Conservation (phyloP, 2,329 filamentous ascomycete species). For the Paracamarosporium sp. region DNA sequence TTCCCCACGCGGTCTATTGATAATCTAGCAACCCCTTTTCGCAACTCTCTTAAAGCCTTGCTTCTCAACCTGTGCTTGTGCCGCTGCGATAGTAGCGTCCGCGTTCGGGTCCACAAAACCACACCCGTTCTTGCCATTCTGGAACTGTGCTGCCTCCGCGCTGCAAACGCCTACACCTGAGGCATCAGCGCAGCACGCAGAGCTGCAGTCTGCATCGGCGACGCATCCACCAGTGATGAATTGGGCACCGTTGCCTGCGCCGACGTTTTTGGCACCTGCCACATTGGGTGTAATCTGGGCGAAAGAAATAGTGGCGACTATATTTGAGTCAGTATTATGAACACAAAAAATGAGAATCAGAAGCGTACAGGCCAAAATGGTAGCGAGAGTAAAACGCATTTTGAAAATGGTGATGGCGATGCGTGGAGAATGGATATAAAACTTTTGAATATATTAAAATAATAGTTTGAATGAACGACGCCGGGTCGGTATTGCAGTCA, state of each 20-base stretch:
- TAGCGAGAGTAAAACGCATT: slow-evolving; percentile 27
- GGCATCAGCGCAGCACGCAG: slow-evolving; percentile 32
- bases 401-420: slow-evolving; percentile 9
- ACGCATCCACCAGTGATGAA: slow-evolving; percentile 43
- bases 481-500: slow-evolving; percentile 38
- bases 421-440: background rate
- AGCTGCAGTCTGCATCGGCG: slow-evolving; percentile 35
- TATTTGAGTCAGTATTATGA: slow-evolving; percentile 1
- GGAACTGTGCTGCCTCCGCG: slow-evolving; percentile 33
- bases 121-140: slow-evolving; percentile 41
- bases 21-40: slow-evolving; percentile 1
- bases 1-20: no score
- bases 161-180: slow-evolving; percentile 35
- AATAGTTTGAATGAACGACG: slow-evolving; percentile 31
- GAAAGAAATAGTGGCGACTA: slow-evolving; percentile 14
- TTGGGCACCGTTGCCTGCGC: slow-evolving; percentile 31
- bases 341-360: background rate
- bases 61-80: slow-evolving; percentile 32
- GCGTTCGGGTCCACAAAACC: slow-evolving; percentile 38
- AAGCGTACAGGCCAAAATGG: slow-evolving; percentile 19
- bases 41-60: slow-evolving; percentile 39
- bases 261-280: slow-evolving; percentile 35
- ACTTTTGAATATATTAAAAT: slow-evolving; percentile 12
- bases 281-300: slow-evolving; percentile 34
- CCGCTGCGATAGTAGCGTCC: slow-evolving; percentile 34